phyloP scores from a whole-genome alignment of 352 stramenopile genomes.

The Phytophthora podocarpi region DNA sequence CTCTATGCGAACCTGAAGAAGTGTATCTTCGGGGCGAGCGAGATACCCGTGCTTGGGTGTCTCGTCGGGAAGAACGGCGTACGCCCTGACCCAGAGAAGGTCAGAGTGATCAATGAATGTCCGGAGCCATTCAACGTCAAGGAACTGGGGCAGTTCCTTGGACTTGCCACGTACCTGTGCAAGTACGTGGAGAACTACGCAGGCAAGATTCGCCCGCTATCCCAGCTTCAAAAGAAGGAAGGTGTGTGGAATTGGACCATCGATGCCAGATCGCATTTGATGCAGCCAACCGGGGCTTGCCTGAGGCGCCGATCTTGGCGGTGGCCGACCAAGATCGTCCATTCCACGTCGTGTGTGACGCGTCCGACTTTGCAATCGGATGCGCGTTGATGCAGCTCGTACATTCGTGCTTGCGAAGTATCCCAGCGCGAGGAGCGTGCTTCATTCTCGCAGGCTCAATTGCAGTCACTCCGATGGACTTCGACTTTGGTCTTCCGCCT shows the following conservation, averaged over 20 bases:
- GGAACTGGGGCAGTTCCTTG: not conserved
- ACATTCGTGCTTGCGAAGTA: not conserved
- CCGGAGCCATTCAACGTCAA: not conserved
- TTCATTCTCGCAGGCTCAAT: not conserved
- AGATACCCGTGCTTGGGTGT: constrained; percentile 1
- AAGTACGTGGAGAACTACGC: not conserved
- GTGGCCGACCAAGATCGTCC: not conserved
- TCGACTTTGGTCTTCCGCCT: constrained; percentile 24
- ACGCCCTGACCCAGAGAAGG: not conserved
- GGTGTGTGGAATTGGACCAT: not conserved
- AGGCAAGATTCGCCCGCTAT: not conserved
- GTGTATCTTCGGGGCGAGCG: not conserved
- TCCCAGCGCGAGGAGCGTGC: constrained; percentile 25
- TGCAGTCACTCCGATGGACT: constrained; percentile 24
- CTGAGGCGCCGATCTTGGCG: not conserved
- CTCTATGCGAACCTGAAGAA: too few species aligned
- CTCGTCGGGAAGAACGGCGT: not conserved
- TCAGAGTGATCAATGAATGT: not conserved
- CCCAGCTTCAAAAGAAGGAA: not conserved
- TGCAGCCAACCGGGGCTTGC: not conserved
- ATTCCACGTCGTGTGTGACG: not conserved
- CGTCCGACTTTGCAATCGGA: not conserved
- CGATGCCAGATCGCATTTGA: not conserved
- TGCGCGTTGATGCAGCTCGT: not conserved
- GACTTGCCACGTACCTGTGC: not conserved